These are phyloP conservation scores for Hanseniaspora guilliermondii DNA, from an alignment of 805 yeast genomes.

Conservation along the genomic window DNA sequence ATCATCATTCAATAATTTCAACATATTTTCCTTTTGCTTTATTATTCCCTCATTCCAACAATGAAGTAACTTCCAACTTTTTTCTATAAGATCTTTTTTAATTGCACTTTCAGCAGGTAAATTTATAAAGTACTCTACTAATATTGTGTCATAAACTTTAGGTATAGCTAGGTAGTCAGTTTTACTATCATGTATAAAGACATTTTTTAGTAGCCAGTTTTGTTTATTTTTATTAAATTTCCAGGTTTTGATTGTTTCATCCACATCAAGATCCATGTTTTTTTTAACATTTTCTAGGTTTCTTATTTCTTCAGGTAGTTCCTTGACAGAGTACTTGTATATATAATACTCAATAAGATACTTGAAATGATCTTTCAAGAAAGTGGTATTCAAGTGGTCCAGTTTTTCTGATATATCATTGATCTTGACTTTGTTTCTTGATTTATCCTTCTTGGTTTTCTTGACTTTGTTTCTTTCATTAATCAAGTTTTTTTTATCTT, in stretches of 20 bases:
- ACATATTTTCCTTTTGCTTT: slow-evolving; percentile 20
- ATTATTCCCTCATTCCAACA: slow-evolving; percentile 23
- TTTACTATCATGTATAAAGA: slow-evolving; percentile 18
- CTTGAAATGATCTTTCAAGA: slow-evolving; percentile 27
- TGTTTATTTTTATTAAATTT: slow-evolving; percentile 29
- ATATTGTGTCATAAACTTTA: slow-evolving; percentile 20
- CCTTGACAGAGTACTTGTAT: slow-evolving; percentile 17
- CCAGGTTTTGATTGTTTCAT: slow-evolving; percentile 21
- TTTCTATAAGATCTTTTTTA: slow-evolving; percentile 19
- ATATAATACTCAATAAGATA: slow-evolving; percentile 27
- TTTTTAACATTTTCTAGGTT: slow-evolving; percentile 20
- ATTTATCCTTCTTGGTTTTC: slow-evolving; percentile 22
- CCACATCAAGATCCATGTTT: slow-evolving; percentile 16
- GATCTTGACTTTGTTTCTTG: slow-evolving; percentile 20
- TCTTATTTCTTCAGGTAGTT: slow-evolving; percentile 20
- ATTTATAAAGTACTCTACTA: slow-evolving; percentile 24
- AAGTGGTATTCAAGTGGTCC: slow-evolving; percentile 14
- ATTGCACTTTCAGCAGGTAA: slow-evolving; percentile 19
- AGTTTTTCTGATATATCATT: slow-evolving; percentile 16
- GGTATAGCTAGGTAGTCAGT: slow-evolving; percentile 19
- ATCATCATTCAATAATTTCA: slow-evolving; percentile 19
- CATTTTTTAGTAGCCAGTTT: slow-evolving; percentile 27
- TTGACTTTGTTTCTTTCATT: slow-evolving; percentile 15
- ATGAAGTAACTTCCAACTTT: slow-evolving; percentile 18
- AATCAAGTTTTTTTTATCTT: slow-evolving; percentile 21